These are phyloP conservation scores for Mucor sp. DNA, from an alignment of 371 early-diverging fungal genomes.

Conservation along the genomic window DNA sequence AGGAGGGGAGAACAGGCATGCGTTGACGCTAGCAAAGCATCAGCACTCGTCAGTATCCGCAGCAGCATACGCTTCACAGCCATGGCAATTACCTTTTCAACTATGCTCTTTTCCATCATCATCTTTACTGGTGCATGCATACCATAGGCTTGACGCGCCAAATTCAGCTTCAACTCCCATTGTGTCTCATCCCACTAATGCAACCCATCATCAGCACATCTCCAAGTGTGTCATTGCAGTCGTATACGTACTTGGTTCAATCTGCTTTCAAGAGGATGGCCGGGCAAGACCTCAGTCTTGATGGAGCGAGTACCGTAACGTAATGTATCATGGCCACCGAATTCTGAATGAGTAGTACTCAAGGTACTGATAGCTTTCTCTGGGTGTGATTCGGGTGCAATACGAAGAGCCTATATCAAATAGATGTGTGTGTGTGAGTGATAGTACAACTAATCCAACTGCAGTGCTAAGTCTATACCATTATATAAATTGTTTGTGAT, in stretches of 20 bases:
- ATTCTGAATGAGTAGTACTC: constrained; percentile 63
- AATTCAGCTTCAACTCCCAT: constrained; percentile 73
- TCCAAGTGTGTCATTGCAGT: background rate
- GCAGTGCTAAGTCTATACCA: background rate
- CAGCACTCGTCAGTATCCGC: background rate
- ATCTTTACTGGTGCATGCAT: constrained; percentile 88
- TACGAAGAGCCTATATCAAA: constrained; percentile 42
- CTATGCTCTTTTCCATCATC: constrained; percentile 84
- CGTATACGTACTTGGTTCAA: constrained; percentile 55
- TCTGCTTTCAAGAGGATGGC: constrained; percentile 83
- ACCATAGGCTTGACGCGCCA: constrained; percentile 83
- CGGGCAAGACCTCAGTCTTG: constrained; percentile 64
- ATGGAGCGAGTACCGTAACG: constrained; percentile 81
- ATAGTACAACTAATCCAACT: background rate
- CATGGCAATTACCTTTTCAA: constrained; percentile 59
- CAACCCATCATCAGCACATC: background rate
- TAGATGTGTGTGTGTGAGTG: background rate
- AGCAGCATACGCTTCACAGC: background rate
- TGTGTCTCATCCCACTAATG: constrained; percentile 84
- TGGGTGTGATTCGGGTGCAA: constrained; percentile 51
- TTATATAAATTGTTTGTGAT: background rate
- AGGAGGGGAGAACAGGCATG: constrained; percentile 68
- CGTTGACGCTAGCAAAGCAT: constrained; percentile 41
- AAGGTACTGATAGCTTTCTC: constrained; percentile 47
- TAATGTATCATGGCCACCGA: constrained; percentile 85